Evolutionary conservation across 2,329 filamentous ascomycete genomes (phyloP), one percentile per base, ranked within the genome.

Genomic region (Diaporthe ilicicola): DNA sequence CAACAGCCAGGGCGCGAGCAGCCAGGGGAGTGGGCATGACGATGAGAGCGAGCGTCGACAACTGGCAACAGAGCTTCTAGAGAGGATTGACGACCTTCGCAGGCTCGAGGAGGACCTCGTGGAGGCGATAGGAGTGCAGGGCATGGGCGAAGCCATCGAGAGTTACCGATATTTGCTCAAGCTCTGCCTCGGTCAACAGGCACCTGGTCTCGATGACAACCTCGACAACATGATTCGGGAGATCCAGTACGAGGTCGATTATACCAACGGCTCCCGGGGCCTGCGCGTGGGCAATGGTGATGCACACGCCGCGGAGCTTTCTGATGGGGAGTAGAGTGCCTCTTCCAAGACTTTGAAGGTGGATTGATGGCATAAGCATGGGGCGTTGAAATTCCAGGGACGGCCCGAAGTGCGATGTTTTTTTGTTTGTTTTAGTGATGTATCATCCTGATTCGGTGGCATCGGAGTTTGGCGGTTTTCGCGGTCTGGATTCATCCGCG

Each of bases 61-160:
- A 48, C 83, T 94, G 6, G 88, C 90, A 2, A 82, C 86, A 37
- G 84, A 91, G 74, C 84, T 94, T 24, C 84, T 83, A 54, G 80
- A 84, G 9, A 83, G 90, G 56, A 83, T 92, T 55, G 79, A 83
- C 4, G 89, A 92, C 76, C 89, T 93, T 76, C 85, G 87, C 61
- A 82, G 85, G 51, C 86, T 91, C 4, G 91, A 94, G 75, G 80
- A 82, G 17, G 90, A 93, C 72, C 93, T 94, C 73, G 89, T 93
- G 50, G 86, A 90, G 64, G 91, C 91, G 15, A 83, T 93, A 55
- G 89, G 88, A 54, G 87, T 90, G 73, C 90, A 92, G 13, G 92
- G 92, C 51, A 90, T 91, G 46, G 90, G 91, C 44, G 91, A 93
- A 79, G 90, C 91, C 78, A 92, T 93, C 74, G 91, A 91, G 75